Evolutionary conservation across 2,329 filamentous ascomycete species (phyloP), one percentile per base, ranked within the genome.

Genomic region (Ceratocystis huliohia): DNA sequence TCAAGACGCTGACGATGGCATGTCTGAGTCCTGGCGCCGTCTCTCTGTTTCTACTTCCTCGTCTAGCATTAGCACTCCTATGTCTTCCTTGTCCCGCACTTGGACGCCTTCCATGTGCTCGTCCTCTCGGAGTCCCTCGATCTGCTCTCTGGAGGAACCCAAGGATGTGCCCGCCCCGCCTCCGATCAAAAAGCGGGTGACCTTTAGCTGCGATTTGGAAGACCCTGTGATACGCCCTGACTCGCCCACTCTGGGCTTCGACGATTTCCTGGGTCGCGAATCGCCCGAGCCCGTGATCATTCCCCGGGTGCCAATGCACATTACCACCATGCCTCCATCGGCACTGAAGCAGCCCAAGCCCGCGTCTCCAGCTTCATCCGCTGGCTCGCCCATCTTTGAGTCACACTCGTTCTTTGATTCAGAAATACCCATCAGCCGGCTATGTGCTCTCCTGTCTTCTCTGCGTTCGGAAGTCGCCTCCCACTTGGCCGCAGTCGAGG

Each of bases 231-330:
- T 83, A 68, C 81, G 83, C 7, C 83, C 82, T 0, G 83, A 85
- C 70, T 85, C 82, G 2, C 83, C 83, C 1, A 85, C 83, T 0
- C 78, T 85, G 5, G 83, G 83, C 10, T 79, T 82, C 66, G 80
- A 81, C 64, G 79, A 80, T 69, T 74, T 68, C 44, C 65, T 68
- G 68, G 63, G 71, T 70, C 20, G 73, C 72, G 65, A 70, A n/a
- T 70, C 70, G 3, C 65, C 37, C 22, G 67, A 69, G 48, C 68
- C 67, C 6, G 65, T 68, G 5, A 64, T 68, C 20, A 68, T 68
- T 22, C 66, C 66, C 1, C 63, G 66, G 17, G 44, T 65, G 5
- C 66, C 66, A 5, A 66, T 68, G 66, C 63, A 65, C 48, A 65
- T 68, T n/a, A 68, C 64, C 8, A 66, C 68, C 45, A 67, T 66